phyloP scores from a whole-genome alignment of 164 flowering plant genomes.

The Vitis rotundifolia region DNA sequence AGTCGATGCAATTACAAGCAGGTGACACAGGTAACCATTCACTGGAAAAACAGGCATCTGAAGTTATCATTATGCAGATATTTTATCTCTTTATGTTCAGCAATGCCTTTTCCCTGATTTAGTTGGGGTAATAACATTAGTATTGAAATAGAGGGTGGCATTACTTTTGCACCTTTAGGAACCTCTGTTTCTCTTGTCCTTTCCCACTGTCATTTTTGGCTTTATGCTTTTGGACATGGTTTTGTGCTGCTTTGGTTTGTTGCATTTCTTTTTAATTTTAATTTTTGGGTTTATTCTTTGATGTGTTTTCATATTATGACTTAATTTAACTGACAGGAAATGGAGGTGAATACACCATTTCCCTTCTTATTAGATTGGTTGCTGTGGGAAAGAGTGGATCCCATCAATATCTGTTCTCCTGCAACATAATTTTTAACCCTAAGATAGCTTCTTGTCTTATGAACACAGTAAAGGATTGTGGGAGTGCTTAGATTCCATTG shows the following conservation, averaged over 20 bases:
- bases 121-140: neutral
- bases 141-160: neutral
- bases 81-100: neutral
- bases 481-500: too few relatives aligned
- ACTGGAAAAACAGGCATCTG: neutral
- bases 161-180: neutral
- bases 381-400: too few relatives aligned
- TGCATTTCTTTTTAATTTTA: too few relatives aligned
- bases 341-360: too few relatives aligned
- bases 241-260: neutral
- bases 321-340: too few relatives aligned
- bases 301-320: too few relatives aligned
- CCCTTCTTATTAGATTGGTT: too few relatives aligned
- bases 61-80: neutral
- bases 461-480: too few relatives aligned
- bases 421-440: too few relatives aligned
- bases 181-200: neutral
- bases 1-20: slow-evolving; percentile 90
- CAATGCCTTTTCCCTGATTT: neutral
- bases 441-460: too few relatives aligned
- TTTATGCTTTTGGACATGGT: neutral
- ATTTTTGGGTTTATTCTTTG: too few relatives aligned
- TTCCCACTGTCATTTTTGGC: neutral
- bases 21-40: slow-evolving; percentile 77
- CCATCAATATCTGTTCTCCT: too few relatives aligned